phyloP scores from a whole-genome alignment of 1,284 basidiomycete species.

The Fomitopsis pinicola region DNA sequence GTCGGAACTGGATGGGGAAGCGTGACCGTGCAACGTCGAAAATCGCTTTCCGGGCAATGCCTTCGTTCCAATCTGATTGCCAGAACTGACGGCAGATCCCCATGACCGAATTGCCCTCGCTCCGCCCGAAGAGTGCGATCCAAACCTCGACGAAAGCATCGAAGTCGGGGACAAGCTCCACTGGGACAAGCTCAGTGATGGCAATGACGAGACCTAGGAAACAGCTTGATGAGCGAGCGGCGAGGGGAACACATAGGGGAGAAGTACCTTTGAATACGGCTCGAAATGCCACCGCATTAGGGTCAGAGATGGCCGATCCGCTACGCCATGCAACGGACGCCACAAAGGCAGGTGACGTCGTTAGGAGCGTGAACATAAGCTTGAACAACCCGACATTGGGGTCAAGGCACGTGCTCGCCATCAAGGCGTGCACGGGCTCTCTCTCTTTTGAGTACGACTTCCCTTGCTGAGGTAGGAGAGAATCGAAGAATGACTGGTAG shows the following conservation, averaged over 20 bases:
- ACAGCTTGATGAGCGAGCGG: slow-evolving; percentile 6
- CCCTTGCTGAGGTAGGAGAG: slow-evolving; percentile 39
- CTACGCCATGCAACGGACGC: slow-evolving; percentile 63
- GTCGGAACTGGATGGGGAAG: slow-evolving; percentile 75
- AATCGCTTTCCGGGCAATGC: slow-evolving; percentile 63
- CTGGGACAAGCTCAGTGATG: slow-evolving; percentile 67
- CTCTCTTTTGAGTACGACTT: slow-evolving; percentile 49
- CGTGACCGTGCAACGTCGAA: slow-evolving; percentile 77
- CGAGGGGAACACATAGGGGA: not conserved
- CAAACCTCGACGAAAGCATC: slow-evolving; percentile 72
- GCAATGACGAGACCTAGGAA: slow-evolving; percentile 62
- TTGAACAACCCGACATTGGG: slow-evolving; percentile 56
- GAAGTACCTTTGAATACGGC: slow-evolving; percentile 76
- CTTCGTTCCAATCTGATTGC: slow-evolving; percentile 62
- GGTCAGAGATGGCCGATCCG: slow-evolving; percentile 67
- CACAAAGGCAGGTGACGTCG: slow-evolving; percentile 70
- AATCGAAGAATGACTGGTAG: slow-evolving; percentile 55
- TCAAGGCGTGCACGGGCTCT: slow-evolving; percentile 47
- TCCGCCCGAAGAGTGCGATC: slow-evolving; percentile 77
- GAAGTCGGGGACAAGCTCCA: slow-evolving; percentile 72
- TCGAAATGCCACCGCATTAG: slow-evolving; percentile 79
- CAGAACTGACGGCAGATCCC: slow-evolving; percentile 78
- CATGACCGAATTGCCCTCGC: slow-evolving; percentile 63
- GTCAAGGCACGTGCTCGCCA: slow-evolving; percentile 51
- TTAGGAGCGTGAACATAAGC: slow-evolving; percentile 52